Percentiles rank a stretch among this genome's conserved stretches.
These are phyloP conservation scores for Calycina marina DNA, from an alignment of 2,329 filamentous ascomycete genomes.

Conservation along the genomic window DNA sequence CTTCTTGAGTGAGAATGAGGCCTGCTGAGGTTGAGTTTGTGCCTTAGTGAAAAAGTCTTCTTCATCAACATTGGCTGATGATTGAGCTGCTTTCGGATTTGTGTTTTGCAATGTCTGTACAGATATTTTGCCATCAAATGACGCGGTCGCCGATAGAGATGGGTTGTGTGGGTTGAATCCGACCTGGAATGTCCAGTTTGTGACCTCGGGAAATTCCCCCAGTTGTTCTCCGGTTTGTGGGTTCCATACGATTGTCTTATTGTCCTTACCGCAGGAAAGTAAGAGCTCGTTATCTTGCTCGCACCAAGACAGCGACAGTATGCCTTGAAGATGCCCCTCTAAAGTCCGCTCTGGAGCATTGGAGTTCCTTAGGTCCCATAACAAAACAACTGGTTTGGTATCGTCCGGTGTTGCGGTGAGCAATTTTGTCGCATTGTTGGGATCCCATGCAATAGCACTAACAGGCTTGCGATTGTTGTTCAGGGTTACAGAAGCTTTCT, in stretches of 20 bases:
- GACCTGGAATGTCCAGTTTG: conserved; percentile 98
- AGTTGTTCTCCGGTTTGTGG: conserved; percentile 76
- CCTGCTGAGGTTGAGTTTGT: conserved; percentile 78
- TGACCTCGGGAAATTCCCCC: conserved; percentile 90
- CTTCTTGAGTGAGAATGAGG: conserved; percentile 73
- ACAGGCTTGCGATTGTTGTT: conserved; percentile 91
- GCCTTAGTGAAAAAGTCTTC: conserved; percentile 96
- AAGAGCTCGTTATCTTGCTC: conserved; percentile 76
- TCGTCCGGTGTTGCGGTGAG: conserved; percentile 86
- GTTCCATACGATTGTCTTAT: conserved; percentile 91
- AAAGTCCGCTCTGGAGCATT: conserved; percentile 84
- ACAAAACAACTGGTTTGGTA: conserved; percentile 69
- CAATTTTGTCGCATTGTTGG: conserved; percentile 85
- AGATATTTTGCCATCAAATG: conserved; percentile 92
- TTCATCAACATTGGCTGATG: conserved; percentile 58
- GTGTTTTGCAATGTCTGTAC: conserved; percentile 92
- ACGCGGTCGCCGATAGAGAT: conserved; percentile 81
- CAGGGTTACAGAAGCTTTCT: conserved; percentile 90
- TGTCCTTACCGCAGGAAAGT: conserved; percentile 92
- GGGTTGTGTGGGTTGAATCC: conserved; percentile 90
- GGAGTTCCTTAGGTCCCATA: conserved; percentile 94
- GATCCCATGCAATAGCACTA: conserved; percentile 94
- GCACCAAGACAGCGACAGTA: conserved; percentile 93
- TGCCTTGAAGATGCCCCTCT: conserved; percentile 84
- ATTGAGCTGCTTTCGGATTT: conserved; percentile 58